phyloP scores from a whole-genome alignment of 768 basidiomycete species.

The Crassisporium funariophilum region DNA sequence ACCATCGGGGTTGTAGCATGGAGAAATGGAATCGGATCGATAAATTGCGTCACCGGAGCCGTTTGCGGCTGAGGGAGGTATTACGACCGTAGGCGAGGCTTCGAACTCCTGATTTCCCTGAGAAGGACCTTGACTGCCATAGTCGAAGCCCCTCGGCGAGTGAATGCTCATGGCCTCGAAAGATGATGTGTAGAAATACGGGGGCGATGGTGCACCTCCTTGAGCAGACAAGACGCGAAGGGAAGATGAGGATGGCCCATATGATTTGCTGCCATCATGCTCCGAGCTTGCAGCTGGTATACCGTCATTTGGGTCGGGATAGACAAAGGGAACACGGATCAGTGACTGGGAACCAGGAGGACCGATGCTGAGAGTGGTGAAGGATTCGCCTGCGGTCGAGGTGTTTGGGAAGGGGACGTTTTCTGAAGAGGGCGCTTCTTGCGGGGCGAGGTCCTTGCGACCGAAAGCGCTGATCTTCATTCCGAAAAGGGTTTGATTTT shows the following conservation, averaged over 20 bases:
- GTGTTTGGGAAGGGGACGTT: conserved; percentile 9
- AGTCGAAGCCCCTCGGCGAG: too few relatives aligned
- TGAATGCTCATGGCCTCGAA: conserved; percentile 2
- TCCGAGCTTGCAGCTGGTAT: too few relatives aligned
- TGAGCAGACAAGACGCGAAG: background rate
- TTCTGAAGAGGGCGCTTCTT: background rate
- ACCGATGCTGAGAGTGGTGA: conserved; percentile 23
- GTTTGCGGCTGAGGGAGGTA: background rate
- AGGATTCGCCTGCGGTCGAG: conserved; percentile 19
- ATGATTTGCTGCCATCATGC: background rate
- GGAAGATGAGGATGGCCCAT: background rate
- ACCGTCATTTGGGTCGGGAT: conserved; percentile 23
- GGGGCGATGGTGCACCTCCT: conserved; percentile 29
- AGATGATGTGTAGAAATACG: conserved; percentile 36
- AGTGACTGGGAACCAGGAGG: conserved; percentile 36
- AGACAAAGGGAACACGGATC: conserved; percentile 35
- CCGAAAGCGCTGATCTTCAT: conserved; percentile 50
- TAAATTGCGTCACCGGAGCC: conserved; percentile 7
- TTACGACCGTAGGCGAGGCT: background rate
- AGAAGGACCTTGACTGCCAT: too few relatives aligned
- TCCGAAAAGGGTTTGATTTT: conserved; percentile 52
- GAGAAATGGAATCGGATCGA: conserved; percentile 11
- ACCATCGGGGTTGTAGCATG: conserved; percentile 20
- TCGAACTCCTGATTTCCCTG: too few relatives aligned
- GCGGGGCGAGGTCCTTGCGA: conserved; percentile 28